Evolutionary conservation across 2,329 filamentous ascomycete species (phyloP).

Genomic region (Ophidiomyces ophidiicola): DNA sequence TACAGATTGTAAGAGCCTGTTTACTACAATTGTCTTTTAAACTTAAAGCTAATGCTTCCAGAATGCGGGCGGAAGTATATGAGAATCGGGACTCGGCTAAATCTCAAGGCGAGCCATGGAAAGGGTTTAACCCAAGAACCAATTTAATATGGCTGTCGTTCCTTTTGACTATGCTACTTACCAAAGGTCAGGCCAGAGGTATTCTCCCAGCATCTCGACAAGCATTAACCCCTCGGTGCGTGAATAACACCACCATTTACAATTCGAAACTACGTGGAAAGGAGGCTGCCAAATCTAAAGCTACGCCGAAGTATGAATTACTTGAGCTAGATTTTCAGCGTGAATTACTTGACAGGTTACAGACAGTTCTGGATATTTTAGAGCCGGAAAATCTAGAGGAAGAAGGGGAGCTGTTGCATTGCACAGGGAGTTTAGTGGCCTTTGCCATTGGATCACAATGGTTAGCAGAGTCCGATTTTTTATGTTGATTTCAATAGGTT

Average conservation of each 20-base stretch:
- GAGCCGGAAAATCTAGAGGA: slow-evolving; percentile 23
- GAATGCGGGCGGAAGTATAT: slow-evolving; percentile 33
- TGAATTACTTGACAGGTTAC: slow-evolving; percentile 24
- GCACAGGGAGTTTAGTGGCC: slow-evolving; percentile 33
- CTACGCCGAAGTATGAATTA: slow-evolving; percentile 13
- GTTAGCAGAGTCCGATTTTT: slow-evolving; percentile 31
- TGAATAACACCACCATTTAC: slow-evolving; percentile 20
- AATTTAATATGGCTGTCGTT: slow-evolving; percentile 55
- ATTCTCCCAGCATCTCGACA: slow-evolving; percentile 16
- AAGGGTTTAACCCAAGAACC: slow-evolving; percentile 45
- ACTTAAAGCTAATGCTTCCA: slow-evolving; percentile 14
- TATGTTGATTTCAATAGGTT: slow-evolving; percentile 15
- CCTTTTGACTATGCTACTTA: slow-evolving; percentile 45
- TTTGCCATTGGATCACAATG: slow-evolving; percentile 34
- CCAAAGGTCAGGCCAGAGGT: slow-evolving; percentile 23
- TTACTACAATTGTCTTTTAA: not conserved
- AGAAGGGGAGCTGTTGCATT: slow-evolving; percentile 32
- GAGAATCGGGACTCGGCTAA: slow-evolving; percentile 31
- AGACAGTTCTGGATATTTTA: slow-evolving; percentile 26
- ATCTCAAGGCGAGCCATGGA: slow-evolving; percentile 35
- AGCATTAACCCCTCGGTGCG: slow-evolving; percentile 25
- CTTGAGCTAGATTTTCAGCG: slow-evolving; percentile 16
- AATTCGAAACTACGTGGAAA: not conserved
- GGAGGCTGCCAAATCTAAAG: slow-evolving; percentile 1
- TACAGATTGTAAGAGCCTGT: slow-evolving; percentile 30